Conservation (phyloP, 2,329 filamentous ascomycete species). For the Penicillium sp. region DNA sequence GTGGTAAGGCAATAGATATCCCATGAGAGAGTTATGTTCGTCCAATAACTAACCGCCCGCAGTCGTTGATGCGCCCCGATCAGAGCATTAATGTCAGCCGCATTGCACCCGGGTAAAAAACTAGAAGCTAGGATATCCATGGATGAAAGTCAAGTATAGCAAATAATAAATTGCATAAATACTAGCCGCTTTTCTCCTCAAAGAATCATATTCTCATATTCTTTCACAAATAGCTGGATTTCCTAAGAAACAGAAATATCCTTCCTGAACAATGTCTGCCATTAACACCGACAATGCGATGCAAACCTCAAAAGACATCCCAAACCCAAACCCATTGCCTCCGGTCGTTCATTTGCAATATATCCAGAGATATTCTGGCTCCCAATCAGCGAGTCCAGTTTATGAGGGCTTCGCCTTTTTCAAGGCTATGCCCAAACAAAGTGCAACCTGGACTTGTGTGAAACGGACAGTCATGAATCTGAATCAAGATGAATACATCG, state of each 20-base stretch:
- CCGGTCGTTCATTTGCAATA: background rate
- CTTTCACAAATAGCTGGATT: too few species aligned
- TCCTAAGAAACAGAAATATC: background rate
- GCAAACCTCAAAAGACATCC: background rate
- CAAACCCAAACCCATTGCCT: background rate
- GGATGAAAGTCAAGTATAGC: background rate
- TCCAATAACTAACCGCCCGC: too few species aligned
- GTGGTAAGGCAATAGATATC: too few species aligned
- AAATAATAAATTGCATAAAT: background rate
- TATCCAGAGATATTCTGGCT: background rate
- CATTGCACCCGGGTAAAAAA: background rate
- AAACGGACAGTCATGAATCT: conserved; percentile 33
- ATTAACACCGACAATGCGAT: background rate
- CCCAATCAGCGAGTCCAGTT: conserved; percentile 9
- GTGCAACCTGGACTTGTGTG: conserved; percentile 33
- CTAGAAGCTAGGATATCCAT: background rate
- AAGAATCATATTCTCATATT: background rate
- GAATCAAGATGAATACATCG: conserved; percentile 33
- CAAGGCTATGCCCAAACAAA: conserved; percentile 32
- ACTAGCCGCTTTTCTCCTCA: rapidly evolving
- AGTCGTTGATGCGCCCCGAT: too few species aligned
- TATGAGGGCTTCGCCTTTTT: conserved; percentile 41
- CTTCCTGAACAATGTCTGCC: background rate
- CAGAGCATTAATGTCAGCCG: background rate
- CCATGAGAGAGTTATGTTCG: too few species aligned